phyloP scores from a whole-genome alignment of 2,329 filamentous ascomycete genomes.

The Cytospora paraplurivora region DNA sequence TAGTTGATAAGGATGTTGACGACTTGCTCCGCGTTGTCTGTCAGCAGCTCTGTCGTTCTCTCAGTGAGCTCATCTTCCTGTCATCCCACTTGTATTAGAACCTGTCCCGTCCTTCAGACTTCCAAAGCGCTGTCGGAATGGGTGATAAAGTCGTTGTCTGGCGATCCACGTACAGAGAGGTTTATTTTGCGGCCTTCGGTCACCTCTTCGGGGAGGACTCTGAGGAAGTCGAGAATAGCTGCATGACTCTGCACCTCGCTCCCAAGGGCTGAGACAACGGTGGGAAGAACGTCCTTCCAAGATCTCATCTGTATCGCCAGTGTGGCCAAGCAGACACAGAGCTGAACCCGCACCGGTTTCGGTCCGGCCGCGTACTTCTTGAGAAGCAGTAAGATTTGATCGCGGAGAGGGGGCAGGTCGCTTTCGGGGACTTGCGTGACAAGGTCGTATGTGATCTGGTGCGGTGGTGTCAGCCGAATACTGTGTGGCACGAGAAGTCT shows the following conservation, averaged over 20 bases:
- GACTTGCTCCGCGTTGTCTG: conserved; percentile 87
- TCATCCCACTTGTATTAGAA: conserved; percentile 50
- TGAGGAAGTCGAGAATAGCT: conserved; percentile 92
- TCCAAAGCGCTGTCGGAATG: conserved; percentile 37
- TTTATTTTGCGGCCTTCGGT: conserved; percentile 99
- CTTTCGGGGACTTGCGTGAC: conserved; percentile 76
- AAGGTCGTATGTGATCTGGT: conserved; percentile 93
- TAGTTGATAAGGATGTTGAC: conserved; percentile 87
- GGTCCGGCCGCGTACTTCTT: conserved; percentile 80
- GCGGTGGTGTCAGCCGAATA: conserved; percentile 25
- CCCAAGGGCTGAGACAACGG: conserved; percentile 77
- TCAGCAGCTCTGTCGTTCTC: conserved; percentile 85
- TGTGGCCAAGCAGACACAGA: conserved; percentile 92
- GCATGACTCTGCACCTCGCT: conserved; percentile 76
- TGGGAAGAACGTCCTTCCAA: conserved; percentile 90
- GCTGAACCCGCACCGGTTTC: conserved; percentile 82
- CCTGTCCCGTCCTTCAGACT: conserved; percentile 41
- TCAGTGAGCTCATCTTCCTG: conserved; percentile 93
- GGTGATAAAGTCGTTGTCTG: conserved; percentile 49
- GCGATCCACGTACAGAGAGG: conserved; percentile 89
- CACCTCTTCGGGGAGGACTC: conserved; percentile 96
- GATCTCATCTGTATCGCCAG: conserved; percentile 93
- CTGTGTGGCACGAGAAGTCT: conserved; percentile 23
- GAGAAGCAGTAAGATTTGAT: conserved; percentile 80
- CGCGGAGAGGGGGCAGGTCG: conserved; percentile 75